A percentile compares a stretch with the other conserved stretches of the same genome.
These are phyloP conservation scores for Funneliformis mosseae DNA, from an alignment of 192 early-diverging fungal species.

Conservation along the genomic window DNA sequence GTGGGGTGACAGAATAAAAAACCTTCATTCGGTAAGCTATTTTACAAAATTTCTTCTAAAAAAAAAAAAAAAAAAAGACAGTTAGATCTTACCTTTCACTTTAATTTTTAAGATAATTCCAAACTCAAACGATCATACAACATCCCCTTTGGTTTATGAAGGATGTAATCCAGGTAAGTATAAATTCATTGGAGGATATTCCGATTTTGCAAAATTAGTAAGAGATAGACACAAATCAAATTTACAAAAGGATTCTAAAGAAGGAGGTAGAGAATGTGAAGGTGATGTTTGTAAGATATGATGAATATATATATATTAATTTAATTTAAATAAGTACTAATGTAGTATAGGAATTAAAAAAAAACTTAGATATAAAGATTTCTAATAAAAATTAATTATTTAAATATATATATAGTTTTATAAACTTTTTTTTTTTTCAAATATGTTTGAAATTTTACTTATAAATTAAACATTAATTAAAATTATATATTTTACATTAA, in stretches of 20 bases:
- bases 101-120: conserved; percentile 21
- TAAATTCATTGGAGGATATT: conserved; percentile 48
- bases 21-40: conserved; percentile 16
- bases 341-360: too few relatives aligned
- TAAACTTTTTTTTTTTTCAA: too few relatives aligned
- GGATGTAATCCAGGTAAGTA: conserved; percentile 41
- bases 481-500: too few relatives aligned
- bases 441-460: too few relatives aligned
- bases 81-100: not conserved
- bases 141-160: conserved; percentile 55
- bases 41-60: not conserved
- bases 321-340: too few relatives aligned
- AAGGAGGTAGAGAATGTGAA: not conserved
- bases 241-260: not conserved
- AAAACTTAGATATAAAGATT: too few relatives aligned
- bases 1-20: conserved; percentile 13
- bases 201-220: conserved; percentile 39
- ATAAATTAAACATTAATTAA: too few relatives aligned
- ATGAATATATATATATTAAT: too few relatives aligned
- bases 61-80: not conserved
- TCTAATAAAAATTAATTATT: too few relatives aligned
- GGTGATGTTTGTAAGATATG: conserved; percentile 10
- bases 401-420: too few relatives aligned
- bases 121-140: conserved; percentile 36
- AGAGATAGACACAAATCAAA: conserved; percentile 5